Base-by-base conservation (phyloP, 164 flowering plant genomes). In the Magnolia officinalis region DNA sequence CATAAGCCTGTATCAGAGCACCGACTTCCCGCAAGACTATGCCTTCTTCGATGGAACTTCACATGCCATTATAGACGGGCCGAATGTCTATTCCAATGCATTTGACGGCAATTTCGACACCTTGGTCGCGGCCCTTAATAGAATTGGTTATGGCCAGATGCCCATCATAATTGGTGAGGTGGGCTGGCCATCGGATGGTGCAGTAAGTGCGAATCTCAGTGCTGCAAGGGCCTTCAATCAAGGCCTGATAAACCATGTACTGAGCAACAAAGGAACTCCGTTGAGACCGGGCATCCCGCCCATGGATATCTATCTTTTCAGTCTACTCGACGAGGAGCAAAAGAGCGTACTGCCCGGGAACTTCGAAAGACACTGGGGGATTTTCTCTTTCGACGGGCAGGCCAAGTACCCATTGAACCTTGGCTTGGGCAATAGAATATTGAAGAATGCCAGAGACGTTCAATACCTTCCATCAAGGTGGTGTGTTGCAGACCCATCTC, bases 101-200 rank as follows among this genome's bases (percentile, higher is more conserved):
- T 95, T 94, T 78, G 98, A 94, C 82, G 98, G 95, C 16, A 95
- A 93, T 79, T 87, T 73, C 23, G 99, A 94, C 88, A 95, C 99
- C 6, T 81, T 91, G 72, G 89, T 92, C 74, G 87, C 98, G 16
- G 94, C 99, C 29, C 98, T 94, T 69, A 83, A 63, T 75, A 90
- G 83, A 81, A 66, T 92, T 65, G 99, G 99, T 21, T 92, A 82
- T 83, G 87, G 87, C 50, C 95, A 90, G 80, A 88, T 95, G 88
- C 93, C 92, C 0, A 91, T 94, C 50, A 87, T 89, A 11, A 83
- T 94, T 64, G 99, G 97, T 31, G 99, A 95, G 86, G 84, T 95
- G 7, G 98, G 98, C 72, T 95, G 98, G 99, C 99, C 97, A 1
- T 88, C 96, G 0, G 98, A 93, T 84, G 99, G 96, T 24, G 96